Evolutionary conservation across 2,329 filamentous ascomycete species (phyloP).

Genomic region (Colletotrichum zoysiae): DNA sequence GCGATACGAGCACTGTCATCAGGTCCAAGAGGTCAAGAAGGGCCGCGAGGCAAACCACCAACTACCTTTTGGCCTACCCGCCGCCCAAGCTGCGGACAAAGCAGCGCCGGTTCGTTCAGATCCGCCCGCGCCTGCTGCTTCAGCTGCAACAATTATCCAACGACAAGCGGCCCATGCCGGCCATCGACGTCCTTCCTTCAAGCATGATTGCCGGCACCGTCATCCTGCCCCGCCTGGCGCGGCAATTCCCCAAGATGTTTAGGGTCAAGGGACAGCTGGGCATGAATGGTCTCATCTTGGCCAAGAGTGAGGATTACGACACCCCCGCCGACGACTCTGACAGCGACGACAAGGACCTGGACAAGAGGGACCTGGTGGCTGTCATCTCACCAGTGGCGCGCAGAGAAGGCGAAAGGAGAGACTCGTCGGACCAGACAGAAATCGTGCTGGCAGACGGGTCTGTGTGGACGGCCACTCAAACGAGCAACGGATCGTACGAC

Average conservation of each 20-base stretch:
- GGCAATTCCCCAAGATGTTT: conserved; percentile 74
- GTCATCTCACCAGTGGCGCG: conserved; percentile 69
- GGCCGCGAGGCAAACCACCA: conserved; percentile 67
- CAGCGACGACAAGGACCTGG: conserved; percentile 63
- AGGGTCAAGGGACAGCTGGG: conserved; percentile 73
- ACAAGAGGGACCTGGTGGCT: conserved; percentile 70
- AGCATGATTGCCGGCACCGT: conserved; percentile 67
- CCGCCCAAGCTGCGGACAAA: conserved; percentile 69
- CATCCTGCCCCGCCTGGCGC: conserved; percentile 69
- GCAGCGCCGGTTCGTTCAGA: conserved; percentile 74
- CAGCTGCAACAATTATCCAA: conserved; percentile 77
- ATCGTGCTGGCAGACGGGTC: conserved; percentile 75
- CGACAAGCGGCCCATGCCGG: conserved; percentile 72
- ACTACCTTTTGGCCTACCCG: conserved; percentile 77
- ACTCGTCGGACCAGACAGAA: conserved; percentile 67
- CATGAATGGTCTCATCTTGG: conserved; percentile 77
- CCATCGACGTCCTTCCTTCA: conserved; percentile 80
- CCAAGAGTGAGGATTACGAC: conserved; percentile 77
- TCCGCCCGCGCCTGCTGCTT: conserved; percentile 76
- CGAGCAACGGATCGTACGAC: conserved; percentile 72
- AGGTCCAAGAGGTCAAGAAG: conserved; percentile 41
- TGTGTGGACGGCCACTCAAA: conserved; percentile 67
- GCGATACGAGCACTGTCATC: conserved; percentile 58
- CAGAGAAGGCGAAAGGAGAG: conserved; percentile 58
- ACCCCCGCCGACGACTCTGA: conserved; percentile 57